phyloP scores from a whole-genome alignment of 192 early-diverging fungal species.

The Dimargaris cristalligena region DNA sequence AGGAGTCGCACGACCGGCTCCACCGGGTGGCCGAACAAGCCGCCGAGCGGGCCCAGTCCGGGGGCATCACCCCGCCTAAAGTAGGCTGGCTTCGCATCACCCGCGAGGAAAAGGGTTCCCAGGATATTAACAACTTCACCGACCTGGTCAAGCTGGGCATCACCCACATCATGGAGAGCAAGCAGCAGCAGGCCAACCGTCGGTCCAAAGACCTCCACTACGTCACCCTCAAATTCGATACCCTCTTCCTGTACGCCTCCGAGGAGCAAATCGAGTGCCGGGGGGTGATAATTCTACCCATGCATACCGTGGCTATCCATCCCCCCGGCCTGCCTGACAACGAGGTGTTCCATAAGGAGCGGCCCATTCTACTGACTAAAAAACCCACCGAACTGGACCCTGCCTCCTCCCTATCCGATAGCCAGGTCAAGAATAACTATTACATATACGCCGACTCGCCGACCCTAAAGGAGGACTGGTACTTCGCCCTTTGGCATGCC shows the following conservation, averaged over 20 bases:
- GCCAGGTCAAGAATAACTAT: slow-evolving; percentile 22
- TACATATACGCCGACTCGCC: slow-evolving; percentile 40
- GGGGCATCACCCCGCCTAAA: slow-evolving; percentile 10
- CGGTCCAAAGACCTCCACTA: slow-evolving; percentile 37
- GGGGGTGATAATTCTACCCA: slow-evolving; percentile 53
- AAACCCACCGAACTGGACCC: not conserved
- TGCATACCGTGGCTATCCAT: slow-evolving; percentile 42
- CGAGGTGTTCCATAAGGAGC: slow-evolving; percentile 41
- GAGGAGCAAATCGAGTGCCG: slow-evolving; percentile 59
- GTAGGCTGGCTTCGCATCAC: slow-evolving; percentile 25
- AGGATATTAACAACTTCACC: slow-evolving; percentile 16
- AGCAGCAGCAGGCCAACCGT: slow-evolving; percentile 15
- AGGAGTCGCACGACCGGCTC: not conserved
- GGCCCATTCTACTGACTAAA: slow-evolving; percentile 29
- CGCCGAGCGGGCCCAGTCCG: no score
- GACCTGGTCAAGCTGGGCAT: slow-evolving; percentile 18
- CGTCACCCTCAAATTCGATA: slow-evolving; percentile 57
- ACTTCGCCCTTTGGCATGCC: slow-evolving; percentile 61
- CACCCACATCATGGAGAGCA: slow-evolving; percentile 20
- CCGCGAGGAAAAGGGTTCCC: slow-evolving; percentile 13
- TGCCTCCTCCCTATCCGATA: slow-evolving; percentile 10
- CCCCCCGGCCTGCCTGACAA: slow-evolving; percentile 31
- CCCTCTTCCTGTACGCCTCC: slow-evolving; percentile 69
- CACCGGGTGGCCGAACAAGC: not conserved
- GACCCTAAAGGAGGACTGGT: slow-evolving; percentile 80